Evolutionary conservation across 176 grass and related monocot genomes (phyloP), one percentile per base, ranked within the genome.

Genomic region (Triticum timopheevii): DNA sequence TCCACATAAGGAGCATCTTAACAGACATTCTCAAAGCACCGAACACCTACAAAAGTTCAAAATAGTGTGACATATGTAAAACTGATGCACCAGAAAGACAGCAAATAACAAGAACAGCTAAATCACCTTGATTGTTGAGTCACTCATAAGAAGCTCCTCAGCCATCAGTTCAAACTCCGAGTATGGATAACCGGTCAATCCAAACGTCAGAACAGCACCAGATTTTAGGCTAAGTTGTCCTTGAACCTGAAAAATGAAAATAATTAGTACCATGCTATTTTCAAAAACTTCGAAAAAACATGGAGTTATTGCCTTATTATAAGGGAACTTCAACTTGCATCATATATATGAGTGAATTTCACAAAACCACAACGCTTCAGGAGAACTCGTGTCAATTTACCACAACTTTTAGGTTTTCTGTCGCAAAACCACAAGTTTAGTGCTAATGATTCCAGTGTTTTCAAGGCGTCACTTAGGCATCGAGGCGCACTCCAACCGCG

Each of bases 121-220:
- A 73, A 75, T 62, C 19, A 99, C 97, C 97, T 99, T 97, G 77
- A 99, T 90, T 91, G 89, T 93, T 76, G 94, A 97, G 36, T 99
- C 97, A 59, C 97, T 99, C 97, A 99, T 99, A 81, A 99, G 91
- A 92, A 99, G 97, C 88, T 99, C 97, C 93, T 99, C 94, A 12
- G 97, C 97, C 90, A 99, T 94, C 66, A 99, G 87, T 90, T 99
- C 97, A 80, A 99, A 99, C 78, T 97, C 92, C 0, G 97, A 99
- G 83, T 97, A 99, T 59, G 97, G 97, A 87, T 99, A 99, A 81
- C 54, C 89, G 64, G 87, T 93, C 38, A 99, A 91, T 83, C 97
- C 97, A 92, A 99, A 99, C 62, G 91, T 90, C 82, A 99, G 80
- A 88, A 95, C 47, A 65, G 87, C 94, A 78, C 97, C 94, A 76